Percentiles rank a stretch among this genome's conserved stretches.
Conservation (phyloP, 306 rosid genomes). For the Elaeagnus macrophylla region DNA sequence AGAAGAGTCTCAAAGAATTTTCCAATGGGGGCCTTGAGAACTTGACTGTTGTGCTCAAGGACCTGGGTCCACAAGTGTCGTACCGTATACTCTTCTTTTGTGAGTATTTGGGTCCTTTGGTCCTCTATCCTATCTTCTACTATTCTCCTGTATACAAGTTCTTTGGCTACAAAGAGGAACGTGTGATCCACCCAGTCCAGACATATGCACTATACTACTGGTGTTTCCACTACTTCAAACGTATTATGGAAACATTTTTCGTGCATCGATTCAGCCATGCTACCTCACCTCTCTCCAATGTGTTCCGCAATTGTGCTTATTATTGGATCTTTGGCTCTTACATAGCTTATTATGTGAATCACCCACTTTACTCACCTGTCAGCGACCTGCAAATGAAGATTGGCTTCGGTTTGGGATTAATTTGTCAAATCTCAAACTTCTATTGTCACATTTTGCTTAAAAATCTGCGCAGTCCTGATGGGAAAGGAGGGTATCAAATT, state of each 20-base stretch:
- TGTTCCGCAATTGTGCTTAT: conserved; percentile 92
- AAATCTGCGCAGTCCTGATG: conserved; percentile 68
- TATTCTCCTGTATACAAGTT: conserved; percentile 62
- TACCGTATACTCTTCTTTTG: conserved; percentile 75
- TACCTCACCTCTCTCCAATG: conserved; percentile 89
- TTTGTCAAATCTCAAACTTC: conserved; percentile 64
- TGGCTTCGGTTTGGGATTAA: conserved; percentile 70
- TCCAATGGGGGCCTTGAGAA: conserved; percentile 45
- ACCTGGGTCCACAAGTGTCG: conserved; percentile 88
- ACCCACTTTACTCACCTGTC: conserved; percentile 80
- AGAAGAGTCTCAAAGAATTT: conserved; percentile 69
- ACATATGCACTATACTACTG: conserved; percentile 89
- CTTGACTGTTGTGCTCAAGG: conserved; percentile 71
- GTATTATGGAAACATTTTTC: conserved; percentile 87
- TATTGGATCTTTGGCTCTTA: conserved; percentile 83
- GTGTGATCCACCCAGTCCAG: conserved; percentile 71
- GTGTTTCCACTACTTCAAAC: conserved; percentile 91
- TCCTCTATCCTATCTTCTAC: conserved; percentile 86
- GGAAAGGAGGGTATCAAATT: conserved; percentile 89
- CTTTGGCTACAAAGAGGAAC: conserved; percentile 69
- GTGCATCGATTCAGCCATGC: conserved; percentile 97
- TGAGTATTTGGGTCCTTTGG: conserved; percentile 89
- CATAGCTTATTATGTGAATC: conserved; percentile 80
- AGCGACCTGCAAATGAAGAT: conserved; percentile 85
- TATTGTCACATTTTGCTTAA: conserved; percentile 81